Percentiles rank a stretch among this genome's conserved stretches.
Conservation (phyloP, 805 yeast genomes). For the Cyberlindnera subsufficiens region DNA sequence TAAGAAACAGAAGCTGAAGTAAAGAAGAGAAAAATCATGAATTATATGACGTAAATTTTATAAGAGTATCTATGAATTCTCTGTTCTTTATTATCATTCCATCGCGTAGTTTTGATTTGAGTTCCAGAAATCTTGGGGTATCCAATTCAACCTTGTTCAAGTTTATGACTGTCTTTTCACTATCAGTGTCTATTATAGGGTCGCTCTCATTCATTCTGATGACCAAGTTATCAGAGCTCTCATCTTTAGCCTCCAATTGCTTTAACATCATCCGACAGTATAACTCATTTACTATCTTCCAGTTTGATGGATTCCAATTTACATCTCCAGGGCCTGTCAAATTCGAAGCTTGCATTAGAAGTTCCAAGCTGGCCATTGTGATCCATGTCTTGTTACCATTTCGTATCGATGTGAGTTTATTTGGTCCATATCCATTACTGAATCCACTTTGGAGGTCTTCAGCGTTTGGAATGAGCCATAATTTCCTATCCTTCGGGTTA, state of each 20-base stretch:
- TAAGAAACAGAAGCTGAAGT: constrained; percentile 28
- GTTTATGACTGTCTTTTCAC: neutral
- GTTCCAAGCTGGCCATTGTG: constrained; percentile 8
- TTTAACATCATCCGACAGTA: constrained; percentile 4
- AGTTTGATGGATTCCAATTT: constrained; percentile 4
- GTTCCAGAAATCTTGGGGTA: neutral
- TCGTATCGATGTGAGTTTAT: neutral
- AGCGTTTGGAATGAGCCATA: constrained; percentile 11
- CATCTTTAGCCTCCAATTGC: neutral
- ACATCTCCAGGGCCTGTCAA: constrained; percentile 4
- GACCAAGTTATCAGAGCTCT: neutral
- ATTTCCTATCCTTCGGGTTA: constrained; percentile 1
- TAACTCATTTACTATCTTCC: constrained; percentile 6
- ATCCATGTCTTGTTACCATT: constrained; percentile 3
- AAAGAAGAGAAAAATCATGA: neutral
- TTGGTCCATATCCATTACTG: constrained; percentile 8
- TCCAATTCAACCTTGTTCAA: neutral
- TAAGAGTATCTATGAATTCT: constrained; percentile 2
- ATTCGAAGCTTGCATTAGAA: constrained; percentile 3
- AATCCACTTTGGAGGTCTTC: neutral
- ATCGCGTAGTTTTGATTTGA: neutral
- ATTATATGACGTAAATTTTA: constrained; percentile 3
- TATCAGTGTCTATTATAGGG: neutral
- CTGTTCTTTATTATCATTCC: neutral
- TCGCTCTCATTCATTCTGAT: neutral